These are phyloP conservation scores for Aureobasidium mangrovei DNA, from an alignment of 2,329 filamentous ascomycete species.

Conservation along the genomic window DNA sequence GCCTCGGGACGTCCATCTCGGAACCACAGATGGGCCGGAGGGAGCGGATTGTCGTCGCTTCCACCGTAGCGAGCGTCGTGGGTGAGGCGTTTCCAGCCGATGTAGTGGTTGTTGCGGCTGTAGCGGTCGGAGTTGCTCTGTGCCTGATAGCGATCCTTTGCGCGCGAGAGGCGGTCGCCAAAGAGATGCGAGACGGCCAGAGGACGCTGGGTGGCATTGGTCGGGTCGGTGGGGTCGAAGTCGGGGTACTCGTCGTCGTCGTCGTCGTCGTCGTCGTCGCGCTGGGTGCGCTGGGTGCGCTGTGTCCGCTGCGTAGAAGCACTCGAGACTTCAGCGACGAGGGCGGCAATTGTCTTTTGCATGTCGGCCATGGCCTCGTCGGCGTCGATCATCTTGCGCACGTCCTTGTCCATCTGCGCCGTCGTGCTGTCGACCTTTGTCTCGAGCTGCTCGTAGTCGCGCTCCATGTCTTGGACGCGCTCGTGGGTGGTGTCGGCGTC, in stretches of 20 bases:
- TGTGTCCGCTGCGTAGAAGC: slow-evolving; percentile 30
- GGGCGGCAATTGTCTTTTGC: slow-evolving; percentile 34
- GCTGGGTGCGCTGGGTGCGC: slow-evolving; percentile 28
- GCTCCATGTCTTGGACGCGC: slow-evolving; percentile 29
- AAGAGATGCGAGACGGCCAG: slow-evolving; percentile 31
- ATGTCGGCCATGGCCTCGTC: slow-evolving; percentile 39
- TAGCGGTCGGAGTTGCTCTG: slow-evolving; percentile 39
- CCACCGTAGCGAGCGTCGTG: slow-evolving; percentile 51
- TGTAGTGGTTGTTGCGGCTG: slow-evolving; percentile 51
- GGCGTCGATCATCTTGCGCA: slow-evolving; percentile 51
- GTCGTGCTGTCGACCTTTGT: slow-evolving; percentile 45
- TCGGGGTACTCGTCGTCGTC: slow-evolving; percentile 32
- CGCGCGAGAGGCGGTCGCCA: slow-evolving; percentile 28
- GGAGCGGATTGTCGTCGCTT: slow-evolving; percentile 43
- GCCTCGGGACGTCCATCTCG: slow-evolving; percentile 36
- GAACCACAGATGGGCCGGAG: slow-evolving; percentile 56
- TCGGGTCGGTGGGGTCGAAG: slow-evolving; percentile 33
- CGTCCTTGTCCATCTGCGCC: slow-evolving; percentile 46
- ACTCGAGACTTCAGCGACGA: slow-evolving; percentile 32
- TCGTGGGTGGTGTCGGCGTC: slow-evolving; percentile 26
- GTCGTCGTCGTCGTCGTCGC: slow-evolving; percentile 18
- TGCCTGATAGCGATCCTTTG: slow-evolving; percentile 37
- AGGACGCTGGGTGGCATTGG: slow-evolving; percentile 26
- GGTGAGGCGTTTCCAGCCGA: slow-evolving; percentile 51
- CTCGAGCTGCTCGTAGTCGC: slow-evolving; percentile 32